phyloP scores from a whole-genome alignment of 768 basidiomycete genomes.

The Inosperma sp. region DNA sequence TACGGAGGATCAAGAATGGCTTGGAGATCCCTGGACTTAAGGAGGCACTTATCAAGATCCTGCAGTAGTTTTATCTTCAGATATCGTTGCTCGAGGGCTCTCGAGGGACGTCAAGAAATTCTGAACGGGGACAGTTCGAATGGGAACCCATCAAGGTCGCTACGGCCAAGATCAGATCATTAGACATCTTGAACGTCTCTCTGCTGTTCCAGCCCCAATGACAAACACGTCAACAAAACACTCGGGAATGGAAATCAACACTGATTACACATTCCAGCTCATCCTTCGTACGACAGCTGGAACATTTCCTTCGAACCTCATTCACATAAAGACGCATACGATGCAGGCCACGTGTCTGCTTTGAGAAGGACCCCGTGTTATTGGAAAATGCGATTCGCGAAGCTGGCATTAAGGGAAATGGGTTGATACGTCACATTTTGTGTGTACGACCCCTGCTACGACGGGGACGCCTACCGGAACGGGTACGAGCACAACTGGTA shows the following conservation, averaged over 20 bases:
- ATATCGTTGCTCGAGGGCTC: too few relatives aligned
- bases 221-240: slow-evolving; percentile 87
- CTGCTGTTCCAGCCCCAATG: slow-evolving; percentile 75
- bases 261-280: slow-evolving; percentile 92
- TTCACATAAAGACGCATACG: slow-evolving; percentile 85
- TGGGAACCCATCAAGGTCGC: slow-evolving; percentile 88
- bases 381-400: slow-evolving; percentile 82
- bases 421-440: slow-evolving; percentile 97
- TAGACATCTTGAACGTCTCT: slow-evolving; percentile 89
- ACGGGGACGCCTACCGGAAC: slow-evolving; percentile 56
- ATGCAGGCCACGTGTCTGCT: slow-evolving; percentile 94
- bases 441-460: slow-evolving; percentile 91
- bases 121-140: too few relatives aligned
- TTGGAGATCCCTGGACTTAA: too few relatives aligned
- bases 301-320: slow-evolving; percentile 78
- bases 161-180: slow-evolving; percentile 75
- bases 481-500: slow-evolving; percentile 48
- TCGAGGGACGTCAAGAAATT: too few relatives aligned
- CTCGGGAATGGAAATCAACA: slow-evolving; percentile 73
- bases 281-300: slow-evolving; percentile 91
- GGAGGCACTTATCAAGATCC: too few relatives aligned
- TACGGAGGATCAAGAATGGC: too few relatives aligned
- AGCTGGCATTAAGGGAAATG: slow-evolving; percentile 79
- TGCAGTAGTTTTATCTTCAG: too few relatives aligned
- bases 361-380: slow-evolving; percentile 75